phyloP scores from a whole-genome alignment of 2,329 filamentous ascomycete species.

The Xylaria sp. region DNA sequence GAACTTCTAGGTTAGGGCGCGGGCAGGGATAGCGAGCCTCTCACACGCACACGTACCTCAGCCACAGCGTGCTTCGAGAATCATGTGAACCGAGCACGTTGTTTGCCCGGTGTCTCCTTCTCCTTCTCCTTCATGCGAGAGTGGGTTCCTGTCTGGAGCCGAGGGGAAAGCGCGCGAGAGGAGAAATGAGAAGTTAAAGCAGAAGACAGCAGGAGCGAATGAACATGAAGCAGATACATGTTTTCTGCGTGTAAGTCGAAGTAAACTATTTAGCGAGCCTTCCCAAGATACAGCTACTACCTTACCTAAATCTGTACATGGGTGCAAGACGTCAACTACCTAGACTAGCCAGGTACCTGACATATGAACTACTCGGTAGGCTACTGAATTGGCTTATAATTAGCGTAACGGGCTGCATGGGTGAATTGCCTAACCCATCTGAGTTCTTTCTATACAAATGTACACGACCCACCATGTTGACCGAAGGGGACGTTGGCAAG shows the following conservation, averaged over 20 bases:
- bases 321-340: not conserved
- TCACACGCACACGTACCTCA: conserved; percentile 30
- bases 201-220: conserved; percentile 8
- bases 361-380: not conserved
- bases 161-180: not conserved
- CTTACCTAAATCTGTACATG: not conserved
- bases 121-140: not conserved
- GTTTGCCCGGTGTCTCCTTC: not conserved
- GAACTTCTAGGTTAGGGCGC: conserved; percentile 32
- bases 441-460: not conserved
- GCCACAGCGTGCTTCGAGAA: conserved; percentile 32
- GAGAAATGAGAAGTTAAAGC: conserved; percentile 1
- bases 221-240: not conserved
- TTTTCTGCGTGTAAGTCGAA: not conserved
- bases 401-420: conserved; percentile 13
- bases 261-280: not conserved
- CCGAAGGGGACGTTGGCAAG: not conserved
- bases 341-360: not conserved
- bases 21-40: conserved; percentile 35
- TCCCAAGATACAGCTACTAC: not conserved
- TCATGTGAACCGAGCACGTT: conserved; percentile 11
- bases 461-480: not conserved
- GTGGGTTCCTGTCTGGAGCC: not conserved
- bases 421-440: not conserved
- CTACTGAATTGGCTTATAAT: conserved; percentile 9